Percentiles rank a stretch among this genome's conserved stretches.
Evolutionary conservation across 257 asterid species (phyloP).

Genomic region (Solanum piurae): DNA sequence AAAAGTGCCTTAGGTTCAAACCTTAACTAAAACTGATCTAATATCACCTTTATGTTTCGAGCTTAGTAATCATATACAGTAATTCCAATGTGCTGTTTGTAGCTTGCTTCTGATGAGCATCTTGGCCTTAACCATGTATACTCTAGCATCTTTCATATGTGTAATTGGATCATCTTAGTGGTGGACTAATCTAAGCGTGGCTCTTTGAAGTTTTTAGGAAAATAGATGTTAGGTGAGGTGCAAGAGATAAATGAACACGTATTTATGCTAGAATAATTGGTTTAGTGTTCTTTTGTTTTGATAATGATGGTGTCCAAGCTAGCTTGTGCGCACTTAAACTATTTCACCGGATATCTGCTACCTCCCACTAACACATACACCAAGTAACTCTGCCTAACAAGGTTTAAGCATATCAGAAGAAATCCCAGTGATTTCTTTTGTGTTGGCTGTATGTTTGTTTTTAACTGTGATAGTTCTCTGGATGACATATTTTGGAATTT

Average conservation of each 20-base stretch:
- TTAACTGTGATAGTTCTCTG: background rate
- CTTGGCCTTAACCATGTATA: background rate
- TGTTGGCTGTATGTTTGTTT: background rate
- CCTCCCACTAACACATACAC: background rate
- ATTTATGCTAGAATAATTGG: background rate
- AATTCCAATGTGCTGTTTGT: background rate
- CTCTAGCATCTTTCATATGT: background rate
- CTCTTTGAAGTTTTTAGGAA: background rate
- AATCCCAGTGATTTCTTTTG: background rate
- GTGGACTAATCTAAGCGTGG: background rate
- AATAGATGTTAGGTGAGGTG: background rate
- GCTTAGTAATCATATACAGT: background rate
- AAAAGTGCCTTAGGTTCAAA: background rate
- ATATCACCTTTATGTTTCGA: background rate
- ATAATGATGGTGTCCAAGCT: background rate
- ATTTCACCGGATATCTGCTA: background rate
- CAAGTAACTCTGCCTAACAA: background rate
- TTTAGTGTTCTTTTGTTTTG: background rate
- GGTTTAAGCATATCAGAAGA: background rate
- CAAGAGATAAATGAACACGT: background rate
- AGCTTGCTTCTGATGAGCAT: background rate
- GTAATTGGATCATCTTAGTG: background rate
- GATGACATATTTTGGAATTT: background rate
- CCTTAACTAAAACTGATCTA: background rate
- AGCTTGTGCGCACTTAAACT: background rate